Evolutionary conservation across 129 eudicot genomes (phyloP).

Genomic region (Mikania micrantha): DNA sequence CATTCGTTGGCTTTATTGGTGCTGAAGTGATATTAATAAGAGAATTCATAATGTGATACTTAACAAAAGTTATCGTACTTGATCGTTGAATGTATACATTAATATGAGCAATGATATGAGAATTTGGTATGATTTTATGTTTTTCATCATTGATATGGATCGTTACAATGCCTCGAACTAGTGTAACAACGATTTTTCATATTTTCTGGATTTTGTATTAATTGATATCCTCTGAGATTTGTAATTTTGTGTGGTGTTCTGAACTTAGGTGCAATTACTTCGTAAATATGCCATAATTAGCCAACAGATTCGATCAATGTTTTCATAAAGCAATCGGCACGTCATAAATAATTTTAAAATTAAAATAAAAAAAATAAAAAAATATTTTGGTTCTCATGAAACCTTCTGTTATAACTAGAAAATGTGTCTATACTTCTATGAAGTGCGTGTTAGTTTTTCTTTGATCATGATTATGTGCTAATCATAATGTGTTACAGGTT

Average conservation of each 20-base stretch:
- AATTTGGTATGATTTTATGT: background rate
- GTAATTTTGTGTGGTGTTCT: background rate
- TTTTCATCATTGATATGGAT: background rate
- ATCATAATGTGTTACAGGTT: constrained; percentile 33
- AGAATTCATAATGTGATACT: background rate
- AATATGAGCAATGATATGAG: background rate
- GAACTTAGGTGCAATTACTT: background rate
- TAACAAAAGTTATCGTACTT: background rate
- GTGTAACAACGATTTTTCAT: too few relatives aligned
- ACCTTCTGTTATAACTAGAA: background rate
- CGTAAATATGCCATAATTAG: too few relatives aligned
- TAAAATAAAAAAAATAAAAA: too few relatives aligned
- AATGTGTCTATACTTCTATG: too few relatives aligned
- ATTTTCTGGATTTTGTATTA: background rate
- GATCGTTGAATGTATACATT: background rate
- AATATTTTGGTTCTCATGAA: too few relatives aligned
- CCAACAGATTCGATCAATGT: too few relatives aligned
- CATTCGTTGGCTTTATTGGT: background rate
- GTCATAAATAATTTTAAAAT: too few relatives aligned
- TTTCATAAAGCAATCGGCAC: too few relatives aligned
- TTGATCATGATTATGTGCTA: background rate
- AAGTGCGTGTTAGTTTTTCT: too few relatives aligned
- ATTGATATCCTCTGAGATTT: background rate
- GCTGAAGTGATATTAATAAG: background rate
- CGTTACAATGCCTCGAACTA: too few relatives aligned